Conservation (phyloP, 108 stramenopile genomes). For the Cafeteria roenbergensis region DNA sequence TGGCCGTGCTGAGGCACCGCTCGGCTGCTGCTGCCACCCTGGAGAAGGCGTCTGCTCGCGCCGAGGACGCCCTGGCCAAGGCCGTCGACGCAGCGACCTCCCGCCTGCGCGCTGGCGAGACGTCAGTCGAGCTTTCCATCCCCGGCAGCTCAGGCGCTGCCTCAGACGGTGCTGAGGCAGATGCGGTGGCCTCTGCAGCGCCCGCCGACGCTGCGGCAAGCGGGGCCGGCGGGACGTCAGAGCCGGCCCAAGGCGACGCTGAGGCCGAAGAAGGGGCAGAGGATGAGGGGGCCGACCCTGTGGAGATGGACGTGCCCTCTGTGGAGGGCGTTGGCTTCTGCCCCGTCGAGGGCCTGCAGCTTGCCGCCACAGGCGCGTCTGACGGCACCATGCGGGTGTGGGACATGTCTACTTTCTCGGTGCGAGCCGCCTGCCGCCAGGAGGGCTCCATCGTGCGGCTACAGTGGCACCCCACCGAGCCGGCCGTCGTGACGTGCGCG, state of each 20-base stretch:
- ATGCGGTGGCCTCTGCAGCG: too few species aligned
- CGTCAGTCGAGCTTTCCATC: neutral
- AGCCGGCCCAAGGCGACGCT: slow-evolving; percentile 26
- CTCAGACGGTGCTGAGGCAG: neutral
- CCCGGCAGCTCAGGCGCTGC: slow-evolving; percentile 1
- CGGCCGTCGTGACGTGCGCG: slow-evolving; percentile 55
- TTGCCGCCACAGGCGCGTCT: slow-evolving; percentile 70
- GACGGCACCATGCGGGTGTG: slow-evolving; percentile 70
- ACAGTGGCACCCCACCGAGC: slow-evolving; percentile 60
- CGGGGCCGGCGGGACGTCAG: neutral
- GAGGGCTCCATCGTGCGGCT: slow-evolving; percentile 35
- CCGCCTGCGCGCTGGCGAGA: neutral
- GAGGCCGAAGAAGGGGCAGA: slow-evolving; percentile 39
- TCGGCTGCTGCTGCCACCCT: slow-evolving; percentile 25
- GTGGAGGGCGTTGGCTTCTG: slow-evolving; percentile 80
- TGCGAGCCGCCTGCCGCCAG: slow-evolving; percentile 22
- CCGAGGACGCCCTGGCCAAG: slow-evolving; percentile 4
- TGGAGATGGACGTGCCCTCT: slow-evolving; percentile 46
- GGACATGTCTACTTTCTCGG: slow-evolving; percentile 53
- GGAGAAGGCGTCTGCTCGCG: neutral
- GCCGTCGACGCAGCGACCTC: slow-evolving; percentile 12
- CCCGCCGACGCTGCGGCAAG: too few species aligned
- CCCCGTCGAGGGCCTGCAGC: slow-evolving; percentile 40
- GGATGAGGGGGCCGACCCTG: slow-evolving; percentile 32
- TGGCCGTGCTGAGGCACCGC: slow-evolving; percentile 61